phyloP scores from a whole-genome alignment of 805 yeast species.

The Yarrowia divulgata region DNA sequence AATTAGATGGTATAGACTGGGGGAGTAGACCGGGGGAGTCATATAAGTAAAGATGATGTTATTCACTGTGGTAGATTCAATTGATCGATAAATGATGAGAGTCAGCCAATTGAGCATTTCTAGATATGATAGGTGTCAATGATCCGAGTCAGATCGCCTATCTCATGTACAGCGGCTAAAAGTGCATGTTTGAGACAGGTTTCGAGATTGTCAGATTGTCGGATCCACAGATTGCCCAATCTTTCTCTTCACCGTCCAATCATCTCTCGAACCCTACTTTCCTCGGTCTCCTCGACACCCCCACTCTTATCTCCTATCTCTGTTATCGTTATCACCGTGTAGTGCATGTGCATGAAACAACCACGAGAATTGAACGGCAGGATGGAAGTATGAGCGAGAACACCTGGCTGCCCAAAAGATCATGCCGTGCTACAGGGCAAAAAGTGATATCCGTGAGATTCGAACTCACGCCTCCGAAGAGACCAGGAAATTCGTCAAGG shows the following conservation, averaged over 20 bases:
- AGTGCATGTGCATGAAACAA: no score
- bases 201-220: no score
- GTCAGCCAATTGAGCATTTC: not conserved
- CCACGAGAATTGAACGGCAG: not conserved
- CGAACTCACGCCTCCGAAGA: slow-evolving; percentile 41
- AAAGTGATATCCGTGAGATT: slow-evolving; percentile 37
- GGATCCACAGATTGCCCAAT: no score
- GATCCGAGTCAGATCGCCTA: no score
- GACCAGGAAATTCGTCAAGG: slow-evolving; percentile 39
- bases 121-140: no score
- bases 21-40: no score
- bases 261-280: slow-evolving; percentile 18
- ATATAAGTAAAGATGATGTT: no score
- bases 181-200: not conserved
- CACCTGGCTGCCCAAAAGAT: no score
- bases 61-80: no score
- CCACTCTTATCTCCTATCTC: slow-evolving; percentile 21
- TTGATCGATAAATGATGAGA: no score
- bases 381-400: not conserved
- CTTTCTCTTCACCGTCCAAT: not conserved
- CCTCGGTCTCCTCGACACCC: slow-evolving; percentile 24
- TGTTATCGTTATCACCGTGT: slow-evolving; percentile 7
- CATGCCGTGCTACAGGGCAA: not conserved
- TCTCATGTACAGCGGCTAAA: slow-evolving; percentile 21
- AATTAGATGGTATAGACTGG: no score